Evolutionary conservation across 768 basidiomycete species (phyloP), one percentile per base, ranked within the genome.

Genomic region (Leccinum incarnatum): DNA sequence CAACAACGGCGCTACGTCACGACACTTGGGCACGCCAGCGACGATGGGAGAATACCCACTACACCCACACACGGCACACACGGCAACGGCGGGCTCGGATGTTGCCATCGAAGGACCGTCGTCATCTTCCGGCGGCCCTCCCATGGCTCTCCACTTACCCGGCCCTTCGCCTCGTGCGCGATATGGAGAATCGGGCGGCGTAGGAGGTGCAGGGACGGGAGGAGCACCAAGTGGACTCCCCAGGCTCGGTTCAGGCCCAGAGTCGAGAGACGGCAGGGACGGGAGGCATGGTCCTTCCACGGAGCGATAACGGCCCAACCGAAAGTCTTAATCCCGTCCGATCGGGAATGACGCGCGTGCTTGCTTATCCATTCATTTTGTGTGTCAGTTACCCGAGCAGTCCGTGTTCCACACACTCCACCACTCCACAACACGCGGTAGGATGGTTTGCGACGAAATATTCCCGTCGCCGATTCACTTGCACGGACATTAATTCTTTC

Each of bases 61-160:
- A 21, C 42, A 45, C 42, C 19, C 42, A 21, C 42, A 45, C 42
- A 45, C 42, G 42, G 42, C 19, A 58, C 72, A 61, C 34, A 23
- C 65, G 54, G 48, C 72, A 40, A 30, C 65, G 57, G 47, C 68
- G 48, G 63, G 61, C 46, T 61, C 69, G 59, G 66, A 68, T 15
- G 61, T 72, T 63, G 51, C 69, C 62, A 73, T 74, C 69, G 73
- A 73, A 45, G 69, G 68, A 8, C 36, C 67, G 0, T 56, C 64
- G 42, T 45, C 42, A 45, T 45, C 40, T 42, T 42, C 42, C 42
- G 42, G 42, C 30, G 67, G 69, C 0, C 61, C 65, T 62, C 68
- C 75, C 62, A 64, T 72, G 66, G 62, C 71, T 51, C 66, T 69
- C 58, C 70, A 76, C 63, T 61, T 78, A 59, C 69, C 66, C 59